These are phyloP conservation scores for Penicillium sp. DNA, from an alignment of 2,329 filamentous ascomycete species.

Conservation along the genomic window DNA sequence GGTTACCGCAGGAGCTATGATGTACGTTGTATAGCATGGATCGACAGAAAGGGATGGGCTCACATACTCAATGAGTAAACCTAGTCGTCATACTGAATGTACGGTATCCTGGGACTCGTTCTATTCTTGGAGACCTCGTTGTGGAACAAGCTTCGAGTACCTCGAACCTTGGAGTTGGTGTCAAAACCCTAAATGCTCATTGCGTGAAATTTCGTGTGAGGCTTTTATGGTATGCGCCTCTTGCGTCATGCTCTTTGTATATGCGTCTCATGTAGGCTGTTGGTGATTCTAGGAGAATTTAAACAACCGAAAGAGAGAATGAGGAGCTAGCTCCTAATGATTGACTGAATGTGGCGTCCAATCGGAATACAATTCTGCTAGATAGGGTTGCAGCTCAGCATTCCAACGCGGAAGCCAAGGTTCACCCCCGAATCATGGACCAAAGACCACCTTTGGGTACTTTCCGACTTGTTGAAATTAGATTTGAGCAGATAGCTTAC, in stretches of 20 bases:
- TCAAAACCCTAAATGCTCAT: neutral
- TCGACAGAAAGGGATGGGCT: neutral
- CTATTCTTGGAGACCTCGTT: neutral
- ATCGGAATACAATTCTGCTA: neutral
- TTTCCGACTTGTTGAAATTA: neutral
- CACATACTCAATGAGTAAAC: neutral
- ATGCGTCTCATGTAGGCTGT: neutral
- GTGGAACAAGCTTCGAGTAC: neutral
- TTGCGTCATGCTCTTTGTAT: neutral
- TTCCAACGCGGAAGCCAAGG: neutral
- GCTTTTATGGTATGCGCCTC: neutral
- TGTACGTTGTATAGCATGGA: neutral
- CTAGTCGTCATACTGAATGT: neutral
- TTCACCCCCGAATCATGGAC: neutral
- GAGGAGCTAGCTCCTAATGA: neutral
- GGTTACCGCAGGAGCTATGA: neutral
- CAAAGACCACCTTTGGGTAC: neutral
- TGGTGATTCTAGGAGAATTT: neutral
- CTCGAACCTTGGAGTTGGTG: neutral
- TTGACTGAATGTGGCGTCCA: neutral
- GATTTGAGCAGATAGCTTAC: neutral
- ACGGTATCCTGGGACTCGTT: neutral
- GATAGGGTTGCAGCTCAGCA: neutral
- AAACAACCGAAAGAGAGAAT: neutral
- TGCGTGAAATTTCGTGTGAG: neutral